A percentile compares a stretch with the other conserved stretches of the same genome.
These are phyloP conservation scores for Cordia subcordata DNA, from an alignment of 257 asterid genomes.

Conservation along the genomic window DNA sequence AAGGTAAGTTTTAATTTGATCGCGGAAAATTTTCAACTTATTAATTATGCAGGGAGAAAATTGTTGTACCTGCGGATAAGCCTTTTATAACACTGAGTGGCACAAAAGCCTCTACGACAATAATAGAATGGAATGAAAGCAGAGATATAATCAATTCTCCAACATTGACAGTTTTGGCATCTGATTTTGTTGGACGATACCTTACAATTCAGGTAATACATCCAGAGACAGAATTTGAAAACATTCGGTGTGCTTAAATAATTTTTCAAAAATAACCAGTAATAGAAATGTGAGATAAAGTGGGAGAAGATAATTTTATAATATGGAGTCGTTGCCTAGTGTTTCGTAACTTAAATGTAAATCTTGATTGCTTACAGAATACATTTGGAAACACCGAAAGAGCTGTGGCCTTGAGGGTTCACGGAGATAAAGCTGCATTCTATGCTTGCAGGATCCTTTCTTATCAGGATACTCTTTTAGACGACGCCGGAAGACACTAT, in stretches of 20 bases:
- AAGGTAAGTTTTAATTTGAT: too few relatives aligned
- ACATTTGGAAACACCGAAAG: constrained; percentile 30
- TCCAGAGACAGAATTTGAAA: too few relatives aligned
- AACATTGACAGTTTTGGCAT: constrained; percentile 33
- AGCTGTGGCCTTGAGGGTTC: constrained; percentile 44
- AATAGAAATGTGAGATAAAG: too few relatives aligned
- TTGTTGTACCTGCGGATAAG: constrained; percentile 41
- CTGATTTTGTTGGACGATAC: constrained; percentile 43
- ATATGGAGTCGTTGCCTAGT: too few relatives aligned
- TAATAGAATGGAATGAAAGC: constrained; percentile 40
- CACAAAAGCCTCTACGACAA: constrained; percentile 17
- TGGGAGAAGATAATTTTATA: too few relatives aligned
- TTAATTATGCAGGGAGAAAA: constrained; percentile 29
- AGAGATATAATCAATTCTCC: constrained; percentile 38
- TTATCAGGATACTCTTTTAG: constrained; percentile 47
- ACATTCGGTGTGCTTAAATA: too few relatives aligned
- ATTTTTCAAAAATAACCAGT: too few relatives aligned
- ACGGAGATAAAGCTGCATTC: constrained; percentile 45
- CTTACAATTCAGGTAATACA: constrained; percentile 37
- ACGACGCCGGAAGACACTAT: constrained; percentile 44
- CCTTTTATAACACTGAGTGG: constrained; percentile 51
- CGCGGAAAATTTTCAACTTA: not conserved
- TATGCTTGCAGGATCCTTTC: constrained; percentile 35
- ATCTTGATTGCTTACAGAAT: constrained; percentile 16
- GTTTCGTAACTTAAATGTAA: too few relatives aligned